Percentiles rank a stretch among this genome's conserved stretches.
These are phyloP conservation scores for Lecanicillium sp. DNA, from an alignment of 2,329 filamentous ascomycete species.

Conservation along the genomic window DNA sequence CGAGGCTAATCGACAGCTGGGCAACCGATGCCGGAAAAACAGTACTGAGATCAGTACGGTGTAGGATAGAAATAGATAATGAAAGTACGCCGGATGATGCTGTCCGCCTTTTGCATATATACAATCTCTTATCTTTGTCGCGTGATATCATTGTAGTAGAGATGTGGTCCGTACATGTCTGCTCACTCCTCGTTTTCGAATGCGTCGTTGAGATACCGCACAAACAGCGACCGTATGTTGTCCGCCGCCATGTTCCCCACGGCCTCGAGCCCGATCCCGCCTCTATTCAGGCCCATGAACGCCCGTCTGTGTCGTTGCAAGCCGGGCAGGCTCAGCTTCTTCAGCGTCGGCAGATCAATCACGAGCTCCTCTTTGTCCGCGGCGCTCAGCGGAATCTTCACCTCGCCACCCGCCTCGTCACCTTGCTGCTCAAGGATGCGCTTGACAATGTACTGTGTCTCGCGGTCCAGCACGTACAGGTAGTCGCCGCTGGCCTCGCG, in stretches of 20 bases:
- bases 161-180: no score
- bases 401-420: slow-evolving; percentile 59
- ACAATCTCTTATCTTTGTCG: no score
- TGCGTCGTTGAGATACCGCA: slow-evolving; percentile 59
- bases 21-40: no score
- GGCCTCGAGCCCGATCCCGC: slow-evolving; percentile 53
- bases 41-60: no score
- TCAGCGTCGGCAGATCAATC: slow-evolving; percentile 57
- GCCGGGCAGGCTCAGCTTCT: slow-evolving; percentile 64
- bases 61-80: background rate
- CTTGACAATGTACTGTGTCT: slow-evolving; percentile 70
- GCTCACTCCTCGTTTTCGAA: slow-evolving; percentile 52
- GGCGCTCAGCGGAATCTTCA: slow-evolving; percentile 39
- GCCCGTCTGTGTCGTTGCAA: slow-evolving; percentile 72
- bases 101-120: background rate
- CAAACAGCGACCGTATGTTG: slow-evolving; percentile 57
- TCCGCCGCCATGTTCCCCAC: slow-evolving; percentile 48
- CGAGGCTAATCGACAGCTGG: no score
- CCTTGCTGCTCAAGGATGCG: slow-evolving; percentile 62
- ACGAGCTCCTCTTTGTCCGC: slow-evolving; percentile 42
- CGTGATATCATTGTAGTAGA: no score
- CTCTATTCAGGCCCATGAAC: slow-evolving; percentile 71
- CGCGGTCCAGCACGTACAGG: slow-evolving; percentile 71
- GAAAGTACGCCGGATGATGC: background rate
- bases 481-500: slow-evolving; percentile 65